Conservation (phyloP, 1,284 basidiomycete species). For the Fomitopsis schrenkii region DNA sequence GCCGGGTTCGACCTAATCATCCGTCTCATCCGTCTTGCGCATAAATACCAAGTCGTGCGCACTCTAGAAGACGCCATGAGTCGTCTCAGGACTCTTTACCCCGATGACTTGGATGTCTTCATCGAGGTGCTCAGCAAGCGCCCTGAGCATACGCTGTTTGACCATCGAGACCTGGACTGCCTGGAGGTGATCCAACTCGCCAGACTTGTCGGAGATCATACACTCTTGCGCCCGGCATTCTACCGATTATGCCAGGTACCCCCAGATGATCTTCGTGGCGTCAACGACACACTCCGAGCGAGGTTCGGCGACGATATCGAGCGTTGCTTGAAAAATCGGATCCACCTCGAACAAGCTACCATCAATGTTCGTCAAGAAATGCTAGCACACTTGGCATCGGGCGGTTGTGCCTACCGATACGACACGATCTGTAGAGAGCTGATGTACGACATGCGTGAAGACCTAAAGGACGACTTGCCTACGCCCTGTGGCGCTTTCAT, state of each 20-base stretch:
- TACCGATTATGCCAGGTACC: background rate
- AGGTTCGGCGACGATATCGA: too few species aligned
- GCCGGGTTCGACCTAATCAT: background rate
- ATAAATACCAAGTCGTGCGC: conserved; percentile 10
- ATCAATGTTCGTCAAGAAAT: too few species aligned
- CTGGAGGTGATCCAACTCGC: background rate
- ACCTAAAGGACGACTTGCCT: too few species aligned
- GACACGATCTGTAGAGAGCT: too few species aligned
- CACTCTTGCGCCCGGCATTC: background rate
- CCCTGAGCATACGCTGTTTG: background rate
- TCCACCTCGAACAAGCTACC: too few species aligned
- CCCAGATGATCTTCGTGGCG: too few species aligned
- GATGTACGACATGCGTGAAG: too few species aligned
- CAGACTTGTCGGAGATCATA: background rate
- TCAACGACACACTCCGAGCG: too few species aligned
- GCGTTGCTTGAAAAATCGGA: too few species aligned
- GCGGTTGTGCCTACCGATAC: too few species aligned
- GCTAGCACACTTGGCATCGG: too few species aligned
- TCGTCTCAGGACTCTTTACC: conserved; percentile 6
- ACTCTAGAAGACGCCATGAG: conserved; percentile 5
- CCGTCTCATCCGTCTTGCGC: conserved; percentile 7
- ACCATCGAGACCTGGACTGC: background rate
- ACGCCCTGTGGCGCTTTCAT: too few species aligned
- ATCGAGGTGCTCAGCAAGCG: background rate
- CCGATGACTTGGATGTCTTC: background rate